These are phyloP conservation scores for Pythium brachiatum DNA, from an alignment of 352 stramenopile genomes.

Conservation along the genomic window DNA sequence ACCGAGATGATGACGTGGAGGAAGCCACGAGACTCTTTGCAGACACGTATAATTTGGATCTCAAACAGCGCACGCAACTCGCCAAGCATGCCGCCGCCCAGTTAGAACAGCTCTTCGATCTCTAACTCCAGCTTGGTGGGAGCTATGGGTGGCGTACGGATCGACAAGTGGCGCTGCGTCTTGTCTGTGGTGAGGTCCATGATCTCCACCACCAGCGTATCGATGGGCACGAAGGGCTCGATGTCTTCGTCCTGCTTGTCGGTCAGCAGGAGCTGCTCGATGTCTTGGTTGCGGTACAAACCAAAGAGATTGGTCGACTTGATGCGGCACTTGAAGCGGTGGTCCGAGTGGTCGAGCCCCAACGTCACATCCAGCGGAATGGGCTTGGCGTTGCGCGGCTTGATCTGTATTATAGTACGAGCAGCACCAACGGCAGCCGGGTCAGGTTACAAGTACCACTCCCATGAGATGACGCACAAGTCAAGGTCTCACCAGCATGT, in stretches of 20 bases:
- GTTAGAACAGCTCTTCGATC: constrained; percentile 67
- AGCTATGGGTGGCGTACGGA: constrained; percentile 33
- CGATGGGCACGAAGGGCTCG: constrained; percentile 52
- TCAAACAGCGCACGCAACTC: constrained; percentile 31
- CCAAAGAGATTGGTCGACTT: constrained; percentile 63
- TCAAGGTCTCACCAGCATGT: constrained; percentile 42
- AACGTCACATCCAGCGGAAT: constrained; percentile 64
- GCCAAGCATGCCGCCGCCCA: constrained; percentile 27
- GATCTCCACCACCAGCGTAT: constrained; percentile 68
- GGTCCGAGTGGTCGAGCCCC: constrained; percentile 45
- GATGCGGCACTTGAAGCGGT: constrained; percentile 72
- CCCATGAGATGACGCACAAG: neutral
- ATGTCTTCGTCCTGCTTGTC: constrained; percentile 20
- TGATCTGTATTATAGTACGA: too few species aligned
- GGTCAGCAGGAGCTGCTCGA: constrained; percentile 42
- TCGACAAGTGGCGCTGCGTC: constrained; percentile 47
- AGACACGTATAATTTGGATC: constrained; percentile 26
- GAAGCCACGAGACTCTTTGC: constrained; percentile 32
- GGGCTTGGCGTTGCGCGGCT: constrained; percentile 39
- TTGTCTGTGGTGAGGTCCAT: constrained; percentile 67
- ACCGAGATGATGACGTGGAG: constrained; percentile 29
- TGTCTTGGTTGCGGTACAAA: constrained; percentile 60
- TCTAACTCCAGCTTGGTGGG: constrained; percentile 55
- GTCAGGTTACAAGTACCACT: neutral
- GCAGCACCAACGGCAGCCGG: neutral